Evolutionary conservation across 2,329 filamentous ascomycete genomes (phyloP), one percentile per base, ranked within the genome.

Genomic region (Xylaria sp.): DNA sequence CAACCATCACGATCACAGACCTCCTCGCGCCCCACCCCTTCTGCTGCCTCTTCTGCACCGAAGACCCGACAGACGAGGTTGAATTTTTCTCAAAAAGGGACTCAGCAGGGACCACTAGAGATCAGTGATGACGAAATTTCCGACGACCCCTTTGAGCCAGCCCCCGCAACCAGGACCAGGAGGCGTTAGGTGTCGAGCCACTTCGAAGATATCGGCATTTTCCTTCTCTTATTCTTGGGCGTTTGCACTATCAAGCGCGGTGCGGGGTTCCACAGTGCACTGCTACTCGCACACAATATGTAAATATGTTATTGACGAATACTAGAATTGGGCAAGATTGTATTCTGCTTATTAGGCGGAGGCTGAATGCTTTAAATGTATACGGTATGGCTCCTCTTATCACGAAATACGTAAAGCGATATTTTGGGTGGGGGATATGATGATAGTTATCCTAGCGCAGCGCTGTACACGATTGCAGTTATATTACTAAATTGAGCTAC

Each of bases 101-200:
- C 79, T 8, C 62, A 65, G 29, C 80, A 83, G 64, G 74, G 80
- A 33, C 78, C 80, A n/a, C 70, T 85, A 15, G 85, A 88, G 69
- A 83, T 88, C 55, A 89, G 86, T 63, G 86, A 88, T 60, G 87
- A 89, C 70, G 86, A 88, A 72, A 87, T 89, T 44, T 85, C 83
- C 0, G 85, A 87, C 43, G 84, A 87, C 54, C 77, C 80, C 0
- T 89, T 89, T 72, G 85, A 88, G 72, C 78, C 83, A 5, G 78
- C 81, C 51, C 80, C 80, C 0, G 66, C 73, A 10, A 74, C 74
- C 25, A 74, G 74, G 53, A 48, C 65, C 19, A 58, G 49, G 31
- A 67, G 65, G 46, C 63, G 74, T 35, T 49, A 49, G 10, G 29
- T 21, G 9, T 13, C 33, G 17, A 8, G 9, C 15, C 10, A 48